Evolutionary conservation across 2,329 filamentous ascomycete genomes (phyloP).

Genomic region (Phialemonium atrogriseum): DNA sequence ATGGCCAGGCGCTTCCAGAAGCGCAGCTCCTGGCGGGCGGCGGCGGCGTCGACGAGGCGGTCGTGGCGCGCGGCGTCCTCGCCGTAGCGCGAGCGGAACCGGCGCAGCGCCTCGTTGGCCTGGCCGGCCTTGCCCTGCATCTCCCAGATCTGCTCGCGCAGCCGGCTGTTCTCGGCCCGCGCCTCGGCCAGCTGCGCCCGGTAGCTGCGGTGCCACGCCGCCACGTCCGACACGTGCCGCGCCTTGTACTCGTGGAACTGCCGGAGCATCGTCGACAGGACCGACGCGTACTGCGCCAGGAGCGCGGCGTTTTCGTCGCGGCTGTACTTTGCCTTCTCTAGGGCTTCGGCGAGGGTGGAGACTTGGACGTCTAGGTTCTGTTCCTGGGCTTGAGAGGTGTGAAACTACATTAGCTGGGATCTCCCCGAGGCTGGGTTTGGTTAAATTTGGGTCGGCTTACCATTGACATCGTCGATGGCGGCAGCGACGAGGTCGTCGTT

Average conservation of each 20-base stretch:
- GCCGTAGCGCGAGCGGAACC: conserved; percentile 48
- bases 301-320: conserved; percentile 53
- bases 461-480: conserved; percentile 47
- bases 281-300: conserved; percentile 49
- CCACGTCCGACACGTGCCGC: conserved; percentile 52
- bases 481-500: conserved; percentile 52
- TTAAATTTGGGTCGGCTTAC: conserved; percentile 31
- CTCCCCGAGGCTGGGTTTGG: no score
- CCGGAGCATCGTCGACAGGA: conserved; percentile 48
- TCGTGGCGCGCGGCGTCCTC: conserved; percentile 48
- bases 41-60: conserved; percentile 41
- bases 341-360: conserved; percentile 51
- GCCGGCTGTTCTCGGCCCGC: conserved; percentile 52
- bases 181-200: conserved; percentile 56
- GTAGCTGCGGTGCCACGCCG: conserved; percentile 59
- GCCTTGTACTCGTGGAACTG: conserved; percentile 61
- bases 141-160: conserved; percentile 59
- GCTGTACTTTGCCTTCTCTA: conserved; percentile 53
- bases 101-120: conserved; percentile 49
- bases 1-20: conserved; percentile 62
- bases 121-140: conserved; percentile 53
- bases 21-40: conserved; percentile 48
- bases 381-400: conserved; percentile 37
- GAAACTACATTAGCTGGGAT: no score
- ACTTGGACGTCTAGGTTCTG: conserved; percentile 53